These are phyloP conservation scores for Amanita inopinata DNA, from an alignment of 768 basidiomycete species.

Conservation along the genomic window DNA sequence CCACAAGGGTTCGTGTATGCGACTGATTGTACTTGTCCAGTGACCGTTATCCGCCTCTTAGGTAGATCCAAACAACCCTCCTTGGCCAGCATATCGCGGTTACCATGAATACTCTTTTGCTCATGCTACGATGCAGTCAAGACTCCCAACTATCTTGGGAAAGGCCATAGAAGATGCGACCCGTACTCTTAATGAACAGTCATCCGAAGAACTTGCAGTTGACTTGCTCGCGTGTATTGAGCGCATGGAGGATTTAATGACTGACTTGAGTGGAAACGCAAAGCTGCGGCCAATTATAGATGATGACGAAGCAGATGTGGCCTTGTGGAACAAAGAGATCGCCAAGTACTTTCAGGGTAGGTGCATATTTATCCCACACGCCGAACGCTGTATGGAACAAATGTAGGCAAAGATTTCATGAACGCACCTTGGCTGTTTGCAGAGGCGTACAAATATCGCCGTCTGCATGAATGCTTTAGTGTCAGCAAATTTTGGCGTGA, in stretches of 20 bases:
- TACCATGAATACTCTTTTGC: constrained; percentile 80
- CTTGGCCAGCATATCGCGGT: constrained; percentile 74
- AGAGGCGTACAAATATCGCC: constrained; percentile 88
- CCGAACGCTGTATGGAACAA: not conserved
- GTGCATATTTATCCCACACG: constrained; percentile 13
- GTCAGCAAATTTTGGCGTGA: constrained; percentile 82
- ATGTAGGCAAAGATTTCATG: constrained; percentile 82
- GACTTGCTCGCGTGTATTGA: constrained; percentile 84
- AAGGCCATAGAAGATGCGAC: constrained; percentile 92
- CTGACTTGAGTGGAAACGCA: constrained; percentile 72
- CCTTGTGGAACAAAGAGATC: constrained; percentile 96
- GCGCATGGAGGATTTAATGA: constrained; percentile 86
- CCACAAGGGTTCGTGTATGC: constrained; percentile 44
- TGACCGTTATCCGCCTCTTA: constrained; percentile 15
- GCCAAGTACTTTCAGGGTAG: constrained; percentile 87
- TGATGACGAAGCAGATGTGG: constrained; percentile 85
- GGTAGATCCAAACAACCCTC: constrained; percentile 80
- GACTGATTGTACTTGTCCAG: constrained; percentile 5
- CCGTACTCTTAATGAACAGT: constrained; percentile 80
- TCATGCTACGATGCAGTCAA: constrained; percentile 93
- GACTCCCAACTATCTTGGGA: constrained; percentile 89
- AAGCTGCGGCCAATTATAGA: constrained; percentile 84
- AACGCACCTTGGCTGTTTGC: constrained; percentile 96
- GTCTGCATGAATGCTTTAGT: constrained; percentile 89
- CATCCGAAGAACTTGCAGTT: constrained; percentile 69